Evolutionary conservation across 2,329 filamentous ascomycete species (phyloP), one percentile per base, ranked within the genome.

Genomic region (Ceratocystis smalleyi): DNA sequence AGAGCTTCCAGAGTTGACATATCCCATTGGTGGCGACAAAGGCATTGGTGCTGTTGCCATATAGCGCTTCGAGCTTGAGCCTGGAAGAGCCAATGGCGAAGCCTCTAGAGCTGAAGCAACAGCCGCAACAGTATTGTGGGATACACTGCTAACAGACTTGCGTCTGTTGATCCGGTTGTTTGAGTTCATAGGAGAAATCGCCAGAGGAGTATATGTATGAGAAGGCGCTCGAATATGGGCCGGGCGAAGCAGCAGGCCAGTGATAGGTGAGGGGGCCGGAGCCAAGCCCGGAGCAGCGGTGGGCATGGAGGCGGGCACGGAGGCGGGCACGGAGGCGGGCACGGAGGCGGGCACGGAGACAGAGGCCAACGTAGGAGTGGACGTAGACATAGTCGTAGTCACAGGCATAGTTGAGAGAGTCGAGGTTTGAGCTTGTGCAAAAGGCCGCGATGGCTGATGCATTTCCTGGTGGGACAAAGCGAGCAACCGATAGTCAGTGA

Each of bases 131-230:
- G 27, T 64, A 43, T 40, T 59, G 24, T 64, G 65, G 27, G 62
- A 43, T 22, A 59, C 27, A 68, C 84, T 87, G 67, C 89, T 90
- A 72, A 95, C 91, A 76, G 91, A 96, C 82, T 97, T 97, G 71
- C 94, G 85, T 71, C 92, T 89, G 70, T 89, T 91, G 69, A 97
- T 84, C 70, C 94, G 88, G 75, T 96, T 88, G 74, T 84, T 86
- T 70, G 85, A 77, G 77, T 91, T 92, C 72, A 91, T 82, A n/a
- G 62, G 40, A 66, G 87, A 84, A 69, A 84, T 84, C 66, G 87
- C 82, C 64, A 91, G 87, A 17, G 65, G 5, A 32, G 57, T 30
- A 70, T 91, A 79, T 66, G 89, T 92, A 75, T 94, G 87, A 61
- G 89, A 89, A 77, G 91, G 89, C 70, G 84, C 85, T 72, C 91